Percentiles rank a stretch among this genome's conserved stretches.
These are phyloP conservation scores for Schizophyllum commune DNA, from an alignment of 1,284 basidiomycete species.

Conservation along the genomic window DNA sequence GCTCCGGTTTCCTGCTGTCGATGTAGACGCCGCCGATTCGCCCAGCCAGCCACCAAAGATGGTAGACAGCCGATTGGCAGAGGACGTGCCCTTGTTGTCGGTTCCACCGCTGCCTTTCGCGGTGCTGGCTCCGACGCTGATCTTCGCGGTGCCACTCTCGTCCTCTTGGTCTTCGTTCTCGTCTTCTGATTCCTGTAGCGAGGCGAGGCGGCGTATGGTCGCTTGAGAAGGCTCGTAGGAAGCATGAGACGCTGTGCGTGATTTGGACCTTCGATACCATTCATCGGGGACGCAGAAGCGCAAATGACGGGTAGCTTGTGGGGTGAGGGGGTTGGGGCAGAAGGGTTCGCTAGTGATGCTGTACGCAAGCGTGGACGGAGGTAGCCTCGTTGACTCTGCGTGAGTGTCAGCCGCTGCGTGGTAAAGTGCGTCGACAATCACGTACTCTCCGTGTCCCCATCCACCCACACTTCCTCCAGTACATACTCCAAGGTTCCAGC, in stretches of 20 bases:
- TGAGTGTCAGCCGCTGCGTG: background rate
- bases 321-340: conserved; percentile 31
- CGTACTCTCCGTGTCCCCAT: conserved; percentile 44
- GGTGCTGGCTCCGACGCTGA: conserved; percentile 11
- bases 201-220: conserved; percentile 41
- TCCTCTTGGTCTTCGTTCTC: conserved; percentile 39
- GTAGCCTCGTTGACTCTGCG: conserved; percentile 34
- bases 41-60: conserved; percentile 58
- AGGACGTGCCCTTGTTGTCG: conserved; percentile 9
- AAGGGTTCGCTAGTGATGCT: conserved; percentile 29
- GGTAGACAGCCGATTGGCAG: conserved; percentile 54
- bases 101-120: background rate
- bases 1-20: conserved; percentile 25
- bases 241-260: conserved; percentile 38
- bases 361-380: conserved; percentile 28
- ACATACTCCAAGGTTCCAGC: conserved; percentile 58
- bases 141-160: conserved; percentile 56
- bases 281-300: conserved; percentile 68
- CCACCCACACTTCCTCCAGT: conserved; percentile 55
- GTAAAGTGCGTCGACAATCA: conserved; percentile 7
- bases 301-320: conserved; percentile 34
- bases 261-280: conserved; percentile 67
- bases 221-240: conserved; percentile 43
- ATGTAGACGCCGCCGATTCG: conserved; percentile 20
- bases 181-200: conserved; percentile 44